These are phyloP conservation scores for Calonectria pteridis DNA, from an alignment of 2,329 filamentous ascomycete genomes.

Conservation along the genomic window DNA sequence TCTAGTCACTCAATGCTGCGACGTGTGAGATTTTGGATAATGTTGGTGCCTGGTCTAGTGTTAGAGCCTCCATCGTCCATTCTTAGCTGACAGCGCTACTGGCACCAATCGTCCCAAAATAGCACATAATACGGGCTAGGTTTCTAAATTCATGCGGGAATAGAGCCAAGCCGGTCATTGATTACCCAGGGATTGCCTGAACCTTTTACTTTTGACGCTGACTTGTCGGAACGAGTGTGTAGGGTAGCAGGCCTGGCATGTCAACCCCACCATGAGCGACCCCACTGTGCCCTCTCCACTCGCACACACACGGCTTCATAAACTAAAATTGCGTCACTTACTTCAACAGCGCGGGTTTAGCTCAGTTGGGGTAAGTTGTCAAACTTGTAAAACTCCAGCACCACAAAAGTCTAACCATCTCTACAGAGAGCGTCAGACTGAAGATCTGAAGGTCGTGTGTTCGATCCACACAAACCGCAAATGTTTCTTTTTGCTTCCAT, in stretches of 20 bases:
- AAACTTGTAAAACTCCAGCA: slow-evolving; percentile 31
- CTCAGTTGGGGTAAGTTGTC: slow-evolving; percentile 45
- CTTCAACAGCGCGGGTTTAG: slow-evolving; percentile 46
- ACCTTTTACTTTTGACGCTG: not conserved
- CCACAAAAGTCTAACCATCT: slow-evolving; percentile 30
- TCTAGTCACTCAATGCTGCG: not conserved
- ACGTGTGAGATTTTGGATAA: slow-evolving; percentile 3
- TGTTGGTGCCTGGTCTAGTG: not conserved
- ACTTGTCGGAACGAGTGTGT: not conserved
- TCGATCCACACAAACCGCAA: slow-evolving; percentile 48
- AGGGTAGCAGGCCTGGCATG: not conserved
- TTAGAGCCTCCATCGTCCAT: not conserved
- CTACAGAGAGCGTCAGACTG: slow-evolving; percentile 37
- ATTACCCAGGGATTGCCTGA: not conserved
- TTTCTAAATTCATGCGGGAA: not conserved
- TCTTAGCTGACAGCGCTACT: not conserved
- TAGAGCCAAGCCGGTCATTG: not conserved
- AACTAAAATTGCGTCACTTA: rapidly evolving
- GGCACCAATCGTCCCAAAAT: not conserved
- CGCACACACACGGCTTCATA: not conserved
- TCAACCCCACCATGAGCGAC: not conserved
- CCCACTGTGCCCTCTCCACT: not conserved
- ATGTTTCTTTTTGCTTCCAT: slow-evolving; percentile 22
- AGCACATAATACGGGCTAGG: not conserved
- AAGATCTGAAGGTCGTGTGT: slow-evolving; percentile 49